These are phyloP conservation scores for Sporothrix dimorphospora DNA, from an alignment of 2,329 filamentous ascomycete species.

Conservation along the genomic window DNA sequence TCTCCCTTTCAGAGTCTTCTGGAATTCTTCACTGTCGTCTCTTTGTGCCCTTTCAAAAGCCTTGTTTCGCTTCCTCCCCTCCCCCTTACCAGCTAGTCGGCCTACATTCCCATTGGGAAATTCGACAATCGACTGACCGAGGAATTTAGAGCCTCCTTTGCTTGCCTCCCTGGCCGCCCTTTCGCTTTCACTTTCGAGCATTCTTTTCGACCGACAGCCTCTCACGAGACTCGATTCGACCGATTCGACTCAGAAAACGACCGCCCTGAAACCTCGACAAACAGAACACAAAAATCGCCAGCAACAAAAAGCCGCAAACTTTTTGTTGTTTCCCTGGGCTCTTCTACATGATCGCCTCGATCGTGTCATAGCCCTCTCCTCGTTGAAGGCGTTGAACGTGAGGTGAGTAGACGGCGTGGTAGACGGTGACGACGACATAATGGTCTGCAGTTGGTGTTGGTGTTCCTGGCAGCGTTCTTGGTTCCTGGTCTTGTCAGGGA, in stretches of 20 bases:
- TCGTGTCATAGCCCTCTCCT: conserved; percentile 32
- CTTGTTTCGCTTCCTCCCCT: neutral
- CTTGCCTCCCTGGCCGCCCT: conserved; percentile 18
- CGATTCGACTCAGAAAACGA: neutral
- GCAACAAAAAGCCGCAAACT: conserved; percentile 25
- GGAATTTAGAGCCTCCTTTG: conserved; percentile 17
- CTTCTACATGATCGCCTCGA: conserved; percentile 35
- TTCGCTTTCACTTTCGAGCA: neutral
- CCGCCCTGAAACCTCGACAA: neutral
- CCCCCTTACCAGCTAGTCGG: conserved; percentile 19
- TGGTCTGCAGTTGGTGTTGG: neutral
- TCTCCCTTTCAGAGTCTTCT: conserved; percentile 16
- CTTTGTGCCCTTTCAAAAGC: conserved; percentile 5
- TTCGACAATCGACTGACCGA: conserved; percentile 13
- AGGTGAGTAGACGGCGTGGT: conserved; percentile 32
- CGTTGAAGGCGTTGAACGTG: conserved; percentile 35
- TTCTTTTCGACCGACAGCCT: neutral
- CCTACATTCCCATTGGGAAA: conserved; percentile 29
- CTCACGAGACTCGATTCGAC: conserved; percentile 16
- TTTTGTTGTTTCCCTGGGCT: conserved; percentile 20
- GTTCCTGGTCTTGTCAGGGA: conserved; percentile 12
- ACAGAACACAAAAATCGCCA: conserved; percentile 6
- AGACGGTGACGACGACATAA: neutral
- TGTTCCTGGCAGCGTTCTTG: neutral
- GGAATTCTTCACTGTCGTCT: conserved; percentile 23